A percentile compares a stretch with the other conserved stretches of the same genome.
Conservation (phyloP, 176 grass and related monocot genomes). For the Avena atlantica region DNA sequence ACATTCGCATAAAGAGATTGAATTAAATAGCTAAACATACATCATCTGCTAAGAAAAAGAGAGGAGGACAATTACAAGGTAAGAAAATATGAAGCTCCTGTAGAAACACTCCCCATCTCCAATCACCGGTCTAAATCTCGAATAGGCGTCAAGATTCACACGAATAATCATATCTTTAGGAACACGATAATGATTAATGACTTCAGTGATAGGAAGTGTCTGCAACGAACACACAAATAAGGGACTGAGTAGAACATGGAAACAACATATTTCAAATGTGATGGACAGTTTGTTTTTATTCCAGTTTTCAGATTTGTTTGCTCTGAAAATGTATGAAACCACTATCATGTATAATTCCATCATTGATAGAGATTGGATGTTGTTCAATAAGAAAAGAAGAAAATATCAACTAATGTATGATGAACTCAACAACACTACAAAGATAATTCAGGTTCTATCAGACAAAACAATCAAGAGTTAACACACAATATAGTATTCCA, state of each 20-base stretch:
- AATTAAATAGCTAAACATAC: slow-evolving; percentile 29
- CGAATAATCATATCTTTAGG: neutral
- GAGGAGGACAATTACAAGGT: slow-evolving; percentile 44
- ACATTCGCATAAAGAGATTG: neutral
- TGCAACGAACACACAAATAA: slow-evolving; percentile 28
- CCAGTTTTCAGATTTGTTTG: slow-evolving; percentile 5
- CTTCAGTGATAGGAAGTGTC: slow-evolving; percentile 7
- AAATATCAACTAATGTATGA: neutral
- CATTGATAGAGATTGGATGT: neutral
- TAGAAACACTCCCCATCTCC: slow-evolving; percentile 59
- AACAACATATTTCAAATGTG: slow-evolving; percentile 1
- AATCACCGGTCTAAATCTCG: slow-evolving; percentile 29
- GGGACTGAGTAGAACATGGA: slow-evolving; percentile 3
- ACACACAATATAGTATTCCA: slow-evolving; percentile 7
- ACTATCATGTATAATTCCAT: slow-evolving; percentile 22
- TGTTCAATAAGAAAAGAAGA: neutral
- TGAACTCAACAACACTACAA: slow-evolving; percentile 5
- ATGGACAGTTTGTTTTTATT: slow-evolving; percentile 1
- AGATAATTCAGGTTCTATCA: neutral
- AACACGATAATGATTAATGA: neutral
- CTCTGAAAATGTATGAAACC: slow-evolving; percentile 33
- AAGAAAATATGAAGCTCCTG: slow-evolving; percentile 62
- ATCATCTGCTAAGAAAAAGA: slow-evolving; percentile 36
- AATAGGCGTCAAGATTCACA: slow-evolving; percentile 10
- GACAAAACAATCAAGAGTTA: slow-evolving; percentile 14